These are phyloP conservation scores for Lasiosphaeria miniovina DNA, from an alignment of 495 filamentous ascomycete genomes.

Conservation along the genomic window DNA sequence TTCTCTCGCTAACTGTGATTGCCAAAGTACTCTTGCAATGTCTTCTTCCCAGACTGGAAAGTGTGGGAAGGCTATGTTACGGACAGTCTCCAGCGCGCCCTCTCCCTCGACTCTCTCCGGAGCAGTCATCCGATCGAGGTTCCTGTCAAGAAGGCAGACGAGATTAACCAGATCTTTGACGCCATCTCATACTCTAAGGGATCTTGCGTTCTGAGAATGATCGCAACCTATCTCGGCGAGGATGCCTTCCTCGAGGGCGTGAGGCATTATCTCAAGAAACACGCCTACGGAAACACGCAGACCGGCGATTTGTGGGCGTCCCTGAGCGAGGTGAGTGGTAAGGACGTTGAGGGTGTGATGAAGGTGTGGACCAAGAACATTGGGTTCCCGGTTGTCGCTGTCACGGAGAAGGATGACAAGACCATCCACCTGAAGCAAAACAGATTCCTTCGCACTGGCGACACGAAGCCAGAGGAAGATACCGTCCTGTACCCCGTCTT, in stretches of 20 bases:
- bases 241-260: conserved; percentile 93
- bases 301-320: conserved; percentile 91
- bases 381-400: conserved; percentile 69
- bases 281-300: conserved; percentile 81
- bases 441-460: conserved; percentile 69
- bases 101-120: conserved; percentile 83
- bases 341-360: conserved; percentile 77
- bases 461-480: conserved; percentile 81
- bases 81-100: conserved; percentile 82
- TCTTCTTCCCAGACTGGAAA: conserved; percentile 97
- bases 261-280: conserved; percentile 87
- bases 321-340: conserved; percentile 84
- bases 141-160: conserved; percentile 88
- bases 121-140: conserved; percentile 98
- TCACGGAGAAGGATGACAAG: conserved; percentile 57
- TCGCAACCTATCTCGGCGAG: conserved; percentile 92
- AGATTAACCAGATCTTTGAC: conserved; percentile 98
- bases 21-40: conserved; percentile 63
- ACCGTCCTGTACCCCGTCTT: conserved; percentile 73
- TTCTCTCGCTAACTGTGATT: conserved; percentile 34
- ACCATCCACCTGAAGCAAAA: conserved; percentile 70
- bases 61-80: conserved; percentile 96
- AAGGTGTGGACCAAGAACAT: conserved; percentile 77
- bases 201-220: conserved; percentile 93
- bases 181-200: conserved; percentile 98